Evolutionary conservation across 2,329 filamentous ascomycete genomes (phyloP).

Genomic region (Trichoderma koningiopsis): DNA sequence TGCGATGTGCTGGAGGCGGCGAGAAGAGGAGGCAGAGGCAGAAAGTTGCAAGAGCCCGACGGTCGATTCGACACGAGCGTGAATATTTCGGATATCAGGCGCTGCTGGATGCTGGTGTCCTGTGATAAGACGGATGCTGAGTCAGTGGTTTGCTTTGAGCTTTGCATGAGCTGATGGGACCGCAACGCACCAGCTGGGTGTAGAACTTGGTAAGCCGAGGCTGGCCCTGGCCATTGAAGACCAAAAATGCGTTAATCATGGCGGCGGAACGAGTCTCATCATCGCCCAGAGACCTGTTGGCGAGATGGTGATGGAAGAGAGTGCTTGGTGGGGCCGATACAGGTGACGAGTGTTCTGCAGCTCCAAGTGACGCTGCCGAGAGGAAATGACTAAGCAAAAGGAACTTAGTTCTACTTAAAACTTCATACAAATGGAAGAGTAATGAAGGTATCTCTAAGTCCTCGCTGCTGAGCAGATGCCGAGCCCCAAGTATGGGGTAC

Average conservation of each 20-base stretch:
- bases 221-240: slow-evolving; percentile 98
- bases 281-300: slow-evolving; percentile 26
- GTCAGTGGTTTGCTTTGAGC: not conserved
- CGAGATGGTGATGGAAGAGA: slow-evolving; percentile 21
- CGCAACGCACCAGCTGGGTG: slow-evolving; percentile 74
- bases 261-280: slow-evolving; percentile 32
- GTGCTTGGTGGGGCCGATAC: slow-evolving; percentile 3
- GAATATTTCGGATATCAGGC: slow-evolving; percentile 96
- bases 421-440: too few relatives aligned
- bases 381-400: slow-evolving; percentile 12
- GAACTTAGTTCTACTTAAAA: not conserved
- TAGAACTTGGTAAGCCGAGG: slow-evolving; percentile 98
- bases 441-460: not conserved
- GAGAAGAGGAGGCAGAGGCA: slow-evolving; percentile 73
- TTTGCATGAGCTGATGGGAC: not conserved
- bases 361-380: slow-evolving; percentile 5
- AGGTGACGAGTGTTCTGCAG: not conserved
- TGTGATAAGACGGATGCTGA: slow-evolving; percentile 42
- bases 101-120: slow-evolving; percentile 97
- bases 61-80: slow-evolving; percentile 90
- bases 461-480: not conserved
- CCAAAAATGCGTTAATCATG: slow-evolving; percentile 98
- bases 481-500: slow-evolving; percentile 17
- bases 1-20: slow-evolving; percentile 63
- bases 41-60: slow-evolving; percentile 93